Evolutionary conservation across 345 rosid species (phyloP), one percentile per base, ranked within the genome.

Genomic region (Lagerstroemia speciosa): DNA sequence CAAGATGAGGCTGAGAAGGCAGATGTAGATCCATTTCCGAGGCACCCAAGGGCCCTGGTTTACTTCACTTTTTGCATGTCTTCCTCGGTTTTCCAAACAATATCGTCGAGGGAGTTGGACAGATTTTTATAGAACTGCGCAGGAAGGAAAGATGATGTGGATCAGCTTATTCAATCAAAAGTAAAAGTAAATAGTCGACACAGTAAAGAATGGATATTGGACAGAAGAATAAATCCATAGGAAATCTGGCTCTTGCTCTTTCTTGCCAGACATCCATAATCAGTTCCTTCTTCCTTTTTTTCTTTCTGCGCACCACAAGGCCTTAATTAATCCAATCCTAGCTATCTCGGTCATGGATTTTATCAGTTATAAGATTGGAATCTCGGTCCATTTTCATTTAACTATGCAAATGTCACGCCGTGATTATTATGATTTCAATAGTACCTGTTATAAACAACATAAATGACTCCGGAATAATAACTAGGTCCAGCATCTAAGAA

Each of bases 21-120:
- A 27, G 15, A 30, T 3, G 19, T 58, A 58, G 33, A 58, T 27
- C 12, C 34, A 29, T 58, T 27, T 58, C 63, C 5, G 1, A 45
- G 4, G 14, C 37, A 66, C 60, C 31, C 29, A 3, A 1, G 27
- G 8, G 4, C n/a, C 8, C 68, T 24, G 17, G 24, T 53, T 5
- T 66, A 68, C 37, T 73, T 68, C 64, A 31, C 53, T 27, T 50
- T 55, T 67, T 67, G 71, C 76, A 73, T 67, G 19, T 70, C 77
- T 58, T 74, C 73, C 67, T 74, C 77, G 0, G 73, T 74, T 65
- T 74, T 74, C 77, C 77, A 74, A 9, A 69, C 73, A 36, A 74
- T 26, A 61, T 61, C 64, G 27, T 69, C 41, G 33, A 74, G 77
- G 70, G 62, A 16, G 48, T 69, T 74, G 24, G 77, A 65, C 19